Evolutionary conservation across 1,139 yeast genomes (phyloP), one percentile per base, ranked within the genome.

Genomic region (Scheffersomyces stambukii): DNA sequence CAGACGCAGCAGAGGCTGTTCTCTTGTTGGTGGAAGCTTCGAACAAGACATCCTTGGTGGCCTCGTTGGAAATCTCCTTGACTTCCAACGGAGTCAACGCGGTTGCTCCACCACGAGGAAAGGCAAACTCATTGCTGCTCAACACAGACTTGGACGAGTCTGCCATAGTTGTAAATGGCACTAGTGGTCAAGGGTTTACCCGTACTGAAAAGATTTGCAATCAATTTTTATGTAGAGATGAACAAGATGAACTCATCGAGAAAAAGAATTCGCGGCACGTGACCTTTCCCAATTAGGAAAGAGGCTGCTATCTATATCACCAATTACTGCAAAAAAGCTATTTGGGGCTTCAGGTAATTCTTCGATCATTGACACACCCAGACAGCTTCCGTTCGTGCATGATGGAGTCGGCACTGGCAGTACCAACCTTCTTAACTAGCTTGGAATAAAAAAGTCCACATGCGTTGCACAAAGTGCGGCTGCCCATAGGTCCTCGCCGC

Each of bases 71-170:
- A 31, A 89, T 93, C 52, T 88, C 94, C 54, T 88, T 88, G 44
- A 86, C 78, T 59, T 91, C 99, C 42, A 91, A 62, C 4, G 98
- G 89, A 3, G 95, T 77, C 53, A 89, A 70, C 11, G 79, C 85
- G 14, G 89, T 74, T 8, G 83, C 76, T 32, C 96, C 96, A 46
- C 98, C 98, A 75, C 99, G 81, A 28, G 98, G 98, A 52, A 91
- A 91, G 12, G 95, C 75, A 30, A 77, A 72, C 41, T 83, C 93
- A 40, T 67, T 72, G 37, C 64, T 63, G 35, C 59, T 61, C 33
- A 64, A 28, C 28, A 33, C 36, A 21, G 46, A 41, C 22, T 38
- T 39, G 9, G 42, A 30, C 21, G 48, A 26, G 31, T 43, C 50
- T 33, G 43, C 35, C 48, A 45, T 45, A 11, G 19, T 35, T 14